Conservation (phyloP, 163 green algal species). For the Prototheca stagnorum region DNA sequence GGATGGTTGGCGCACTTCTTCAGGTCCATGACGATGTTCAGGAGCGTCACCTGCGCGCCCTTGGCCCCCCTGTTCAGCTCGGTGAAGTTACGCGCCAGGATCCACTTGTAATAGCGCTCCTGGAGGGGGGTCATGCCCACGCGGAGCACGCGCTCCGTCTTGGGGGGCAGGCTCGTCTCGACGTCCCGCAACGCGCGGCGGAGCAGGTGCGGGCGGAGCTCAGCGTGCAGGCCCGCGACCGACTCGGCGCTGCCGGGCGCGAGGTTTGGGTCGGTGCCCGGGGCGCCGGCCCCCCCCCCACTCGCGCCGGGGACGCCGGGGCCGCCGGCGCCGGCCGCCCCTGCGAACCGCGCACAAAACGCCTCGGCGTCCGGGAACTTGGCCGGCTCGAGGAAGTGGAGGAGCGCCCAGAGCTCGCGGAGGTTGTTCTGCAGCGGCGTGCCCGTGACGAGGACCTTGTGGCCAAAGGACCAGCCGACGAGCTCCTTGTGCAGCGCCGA, state of each 20-base stretch:
- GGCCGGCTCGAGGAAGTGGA: conserved; percentile 79
- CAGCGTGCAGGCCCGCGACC: conserved; percentile 49
- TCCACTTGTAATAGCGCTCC: conserved; percentile 88
- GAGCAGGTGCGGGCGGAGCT: conserved; percentile 79
- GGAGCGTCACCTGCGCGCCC: conserved; percentile 52
- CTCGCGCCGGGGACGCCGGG: not conserved
- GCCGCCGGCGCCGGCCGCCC: no score
- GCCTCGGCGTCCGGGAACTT: conserved; percentile 55
- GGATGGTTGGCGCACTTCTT: conserved; percentile 98
- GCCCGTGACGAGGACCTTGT: conserved; percentile 88
- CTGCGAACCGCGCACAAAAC: conserved; percentile 51
- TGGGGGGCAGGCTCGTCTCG: conserved; percentile 77
- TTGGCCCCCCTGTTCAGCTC: conserved; percentile 64
- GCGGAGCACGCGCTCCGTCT: conserved; percentile 86
- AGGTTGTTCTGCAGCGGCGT: conserved; percentile 89
- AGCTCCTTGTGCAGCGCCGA: conserved; percentile 81
- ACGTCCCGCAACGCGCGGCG: conserved; percentile 96
- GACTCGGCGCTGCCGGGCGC: conserved; percentile 1
- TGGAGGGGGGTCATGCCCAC: conserved; percentile 91
- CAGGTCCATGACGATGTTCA: conserved; percentile 92
- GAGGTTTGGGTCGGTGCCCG: conserved; percentile 5
- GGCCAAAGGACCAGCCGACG: conserved; percentile 50
- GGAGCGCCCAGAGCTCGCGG: conserved; percentile 83
- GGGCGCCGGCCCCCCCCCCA: no score
- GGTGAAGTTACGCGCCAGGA: conserved; percentile 78